These are phyloP conservation scores for Geranomyces michiganensis DNA, from an alignment of 192 early-diverging fungal species.

Conservation along the genomic window DNA sequence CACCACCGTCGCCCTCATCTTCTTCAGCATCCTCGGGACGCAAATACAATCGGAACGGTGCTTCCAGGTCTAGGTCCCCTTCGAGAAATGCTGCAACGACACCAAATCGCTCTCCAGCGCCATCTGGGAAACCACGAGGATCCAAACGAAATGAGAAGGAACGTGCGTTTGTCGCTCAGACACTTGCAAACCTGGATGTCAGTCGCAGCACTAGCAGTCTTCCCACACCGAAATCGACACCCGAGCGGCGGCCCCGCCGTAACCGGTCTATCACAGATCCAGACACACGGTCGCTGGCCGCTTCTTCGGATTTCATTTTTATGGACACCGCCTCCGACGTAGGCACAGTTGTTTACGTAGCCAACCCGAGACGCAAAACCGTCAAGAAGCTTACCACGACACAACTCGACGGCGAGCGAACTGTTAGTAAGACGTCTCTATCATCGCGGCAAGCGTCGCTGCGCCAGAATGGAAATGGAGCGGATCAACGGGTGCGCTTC, in stretches of 20 bases:
- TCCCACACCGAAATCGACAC: neutral
- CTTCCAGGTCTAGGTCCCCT: no score
- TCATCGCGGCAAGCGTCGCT: neutral
- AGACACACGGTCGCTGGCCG: neutral
- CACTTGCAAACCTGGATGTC: neutral
- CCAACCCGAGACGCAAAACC: neutral
- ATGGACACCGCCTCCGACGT: neutral
- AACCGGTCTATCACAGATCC: neutral
- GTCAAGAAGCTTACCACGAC: neutral
- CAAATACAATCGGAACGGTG: neutral
- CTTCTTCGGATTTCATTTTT: constrained; percentile 1
- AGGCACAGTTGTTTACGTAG: neutral
- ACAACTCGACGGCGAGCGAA: neutral
- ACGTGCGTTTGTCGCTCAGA: neutral
- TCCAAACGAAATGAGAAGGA: neutral
- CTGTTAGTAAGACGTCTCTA: neutral
- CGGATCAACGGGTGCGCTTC: constrained; percentile 2
- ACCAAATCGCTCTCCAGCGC: no score
- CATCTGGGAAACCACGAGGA: no score
- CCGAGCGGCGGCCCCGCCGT: neutral
- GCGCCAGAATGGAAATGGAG: neutral
- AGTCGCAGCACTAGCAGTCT: constrained; percentile 4
- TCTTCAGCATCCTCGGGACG: neutral
- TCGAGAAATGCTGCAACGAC: no score
- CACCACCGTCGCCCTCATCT: neutral